Base-by-base conservation (phyloP, 768 basidiomycete species). In the Tephrocybe sp. region DNA sequence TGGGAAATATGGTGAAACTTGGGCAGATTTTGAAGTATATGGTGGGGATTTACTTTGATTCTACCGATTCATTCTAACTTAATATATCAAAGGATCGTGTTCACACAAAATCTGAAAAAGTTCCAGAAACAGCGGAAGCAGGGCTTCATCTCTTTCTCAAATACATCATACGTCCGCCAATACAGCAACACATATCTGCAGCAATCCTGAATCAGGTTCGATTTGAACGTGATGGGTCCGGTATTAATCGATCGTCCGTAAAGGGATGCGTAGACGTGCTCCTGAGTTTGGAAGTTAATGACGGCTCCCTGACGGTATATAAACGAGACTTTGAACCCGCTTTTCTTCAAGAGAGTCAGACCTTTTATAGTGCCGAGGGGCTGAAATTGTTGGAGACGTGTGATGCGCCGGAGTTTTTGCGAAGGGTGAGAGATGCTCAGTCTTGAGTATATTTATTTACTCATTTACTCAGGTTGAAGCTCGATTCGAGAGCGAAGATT, bases 11-110 rank as follows among this genome's bases (percentile, higher is more conserved):
- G 90, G 73, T 78, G 22, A 91, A 95, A 65, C 66, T 99, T 51
- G 82, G 86, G 9, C 92, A 94, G 66, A 82, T 99, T 34, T 74
- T 98, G 56, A 92, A 90, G 63, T 99, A 99, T 64, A 97, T 99
- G 94, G 97, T 97, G 60, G 48, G 81, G 69, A 31, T 6, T 18
- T 19, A 1, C 16, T 30, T 42, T 28, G 15, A 16, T 34, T 28
- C 26, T 51, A 24, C 40, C 2, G 35, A 26, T 44, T 19, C n/a
- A 21, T 46, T n/a, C 24, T 49, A 41, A 31, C 37, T 44, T 8
- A 42, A 47, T 44, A n/a, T 47, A 41, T 53, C 43, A 21, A 62
- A 99, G 97, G 97, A 99, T 72, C 90, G 93, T 37, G 88, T 91
- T 11, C 89, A 96, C 61, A 86, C 89, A 1, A 80, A 81, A 53